Base-by-base conservation (phyloP, 331 rosid genomes). In the Quercus lobata region DNA sequence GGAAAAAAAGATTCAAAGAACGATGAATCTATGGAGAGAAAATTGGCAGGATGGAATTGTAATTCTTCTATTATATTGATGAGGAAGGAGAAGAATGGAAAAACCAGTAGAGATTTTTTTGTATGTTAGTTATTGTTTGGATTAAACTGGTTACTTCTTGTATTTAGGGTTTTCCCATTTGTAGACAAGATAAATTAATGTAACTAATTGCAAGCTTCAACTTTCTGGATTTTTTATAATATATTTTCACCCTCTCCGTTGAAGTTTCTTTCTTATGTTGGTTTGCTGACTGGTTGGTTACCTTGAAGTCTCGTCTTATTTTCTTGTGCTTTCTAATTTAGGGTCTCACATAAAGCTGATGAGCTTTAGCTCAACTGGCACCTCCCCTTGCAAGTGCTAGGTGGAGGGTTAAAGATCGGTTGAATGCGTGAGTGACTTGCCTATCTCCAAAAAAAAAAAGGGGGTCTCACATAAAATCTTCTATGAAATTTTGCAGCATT, bases 401-500 rank as follows among this genome's bases (percentile, higher is more conserved):
- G 49, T 41, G 49, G 49, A 9, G 49, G 49, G 49, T 9, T 41
- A 41, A 41, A 41, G 49, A 41, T 41, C 1, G 1, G 49, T 41
- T 41, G 49, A 41, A 41, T 41, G 49, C 4, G 1, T 41, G 49
- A 41, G 4, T 2, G 49, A 41, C 49, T 41, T 41, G 49, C 49
- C 4, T 41, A 2, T 41, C 14, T 41, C 49, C 49, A 9, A 41
- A 41, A 41, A 8, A 22, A 37, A 41, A 41, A 9, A 35, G 0
- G 62, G 44, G 56, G 24, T 65, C 53, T 76, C 60, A 76, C 25
- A 29, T 32, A 72, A 22, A 72, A 71, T 63, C 19, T 5, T 60
- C 12, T 35, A 25, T 54, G 76, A 34, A 30, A 65, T 24, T 82
- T 6, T 86, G 83, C 91, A 90, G 91, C 69, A 88, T 87, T 25